These are phyloP conservation scores for Neurospora sublineolata DNA, from an alignment of 495 filamentous ascomycete species.

Conservation along the genomic window DNA sequence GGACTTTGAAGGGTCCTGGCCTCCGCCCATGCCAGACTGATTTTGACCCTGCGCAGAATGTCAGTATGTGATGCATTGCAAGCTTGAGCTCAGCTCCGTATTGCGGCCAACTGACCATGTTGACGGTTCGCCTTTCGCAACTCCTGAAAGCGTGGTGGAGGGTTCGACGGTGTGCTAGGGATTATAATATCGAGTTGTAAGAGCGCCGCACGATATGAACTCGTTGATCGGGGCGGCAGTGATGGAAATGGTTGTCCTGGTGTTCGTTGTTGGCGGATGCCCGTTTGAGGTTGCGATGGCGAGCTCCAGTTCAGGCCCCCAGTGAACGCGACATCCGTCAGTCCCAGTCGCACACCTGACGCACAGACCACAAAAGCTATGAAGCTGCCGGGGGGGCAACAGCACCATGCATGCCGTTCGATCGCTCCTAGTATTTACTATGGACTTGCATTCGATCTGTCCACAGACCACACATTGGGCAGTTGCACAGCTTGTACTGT, in stretches of 20 bases:
- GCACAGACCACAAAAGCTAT: not conserved
- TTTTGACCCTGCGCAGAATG: conserved; percentile 60
- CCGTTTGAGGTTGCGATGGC: not conserved
- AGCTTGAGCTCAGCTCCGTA: not conserved
- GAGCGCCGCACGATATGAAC: not conserved
- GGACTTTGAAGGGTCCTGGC: conserved; percentile 60
- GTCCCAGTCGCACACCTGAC: not conserved
- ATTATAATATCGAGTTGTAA: not conserved
- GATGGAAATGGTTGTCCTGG: not conserved
- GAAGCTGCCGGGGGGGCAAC: not conserved
- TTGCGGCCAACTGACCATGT: conserved; percentile 16
- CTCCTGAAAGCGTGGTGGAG: not conserved
- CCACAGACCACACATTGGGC: not conserved
- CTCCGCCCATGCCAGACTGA: conserved; percentile 73
- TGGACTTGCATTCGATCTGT: not conserved
- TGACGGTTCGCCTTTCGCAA: not conserved
- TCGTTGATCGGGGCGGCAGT: not conserved
- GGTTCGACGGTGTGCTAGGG: not conserved
- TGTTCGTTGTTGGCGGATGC: not conserved
- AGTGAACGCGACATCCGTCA: not conserved
- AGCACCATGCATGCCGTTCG: not conserved
- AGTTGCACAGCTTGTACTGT: not conserved
- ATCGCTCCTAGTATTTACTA: not conserved
- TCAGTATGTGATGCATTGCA: conserved; percentile 8
- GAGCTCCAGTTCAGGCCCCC: not conserved